A percentile compares a stretch with the other conserved stretches of the same genome.
Conservation (phyloP, 305 asterid species). For the Rubia tinctorum region DNA sequence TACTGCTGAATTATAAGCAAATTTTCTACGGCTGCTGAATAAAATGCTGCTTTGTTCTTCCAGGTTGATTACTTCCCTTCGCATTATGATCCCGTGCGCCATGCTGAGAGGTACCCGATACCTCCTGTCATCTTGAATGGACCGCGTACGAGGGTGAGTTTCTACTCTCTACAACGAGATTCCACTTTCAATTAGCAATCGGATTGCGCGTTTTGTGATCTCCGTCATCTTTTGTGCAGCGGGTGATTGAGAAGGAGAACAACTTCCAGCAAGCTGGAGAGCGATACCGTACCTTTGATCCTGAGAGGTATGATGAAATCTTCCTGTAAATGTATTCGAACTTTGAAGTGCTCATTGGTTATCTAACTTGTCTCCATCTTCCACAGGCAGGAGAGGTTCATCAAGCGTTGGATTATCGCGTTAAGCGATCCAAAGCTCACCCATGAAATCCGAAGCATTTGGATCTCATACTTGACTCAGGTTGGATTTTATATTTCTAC, state of each 20-base stretch:
- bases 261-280: slow-evolving; percentile 96
- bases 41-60: slow-evolving; percentile 11
- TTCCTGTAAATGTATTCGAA: neutral
- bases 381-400: slow-evolving; percentile 76
- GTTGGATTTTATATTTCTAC: no score
- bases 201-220: neutral
- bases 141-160: slow-evolving; percentile 39
- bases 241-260: slow-evolving; percentile 77
- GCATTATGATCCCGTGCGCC: slow-evolving; percentile 40
- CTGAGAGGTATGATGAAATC: slow-evolving; percentile 52
- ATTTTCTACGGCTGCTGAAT: no score
- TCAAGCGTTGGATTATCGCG: slow-evolving; percentile 62
- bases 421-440: slow-evolving; percentile 76
- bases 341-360: neutral
- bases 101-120: slow-evolving; percentile 41
- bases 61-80: slow-evolving; percentile 51
- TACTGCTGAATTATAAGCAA: no score
- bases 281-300: slow-evolving; percentile 74
- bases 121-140: slow-evolving; percentile 37
- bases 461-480: slow-evolving; percentile 91
- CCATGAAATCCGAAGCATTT: slow-evolving; percentile 74
- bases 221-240: slow-evolving; percentile 25
- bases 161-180: neutral
- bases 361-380: neutral
- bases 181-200: neutral